Percentiles rank a stretch among this genome's conserved stretches.
Evolutionary conservation across 2,329 filamentous ascomycete genomes (phyloP).

Genomic region (Periconia digitata): DNA sequence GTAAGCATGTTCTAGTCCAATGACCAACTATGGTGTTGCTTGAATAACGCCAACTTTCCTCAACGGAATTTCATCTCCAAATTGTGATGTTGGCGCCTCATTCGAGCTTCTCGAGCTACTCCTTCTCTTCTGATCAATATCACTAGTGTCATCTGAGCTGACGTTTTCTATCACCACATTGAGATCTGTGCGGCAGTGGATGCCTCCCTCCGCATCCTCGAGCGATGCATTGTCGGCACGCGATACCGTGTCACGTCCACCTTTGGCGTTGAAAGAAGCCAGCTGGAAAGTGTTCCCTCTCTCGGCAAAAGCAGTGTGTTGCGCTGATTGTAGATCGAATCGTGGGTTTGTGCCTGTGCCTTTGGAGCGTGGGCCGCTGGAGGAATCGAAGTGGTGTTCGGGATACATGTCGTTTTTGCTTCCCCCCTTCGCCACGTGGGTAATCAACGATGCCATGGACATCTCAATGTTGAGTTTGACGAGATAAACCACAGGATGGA

Average conservation of each 20-base stretch:
- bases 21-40: too few species aligned
- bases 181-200: slow-evolving; percentile 28
- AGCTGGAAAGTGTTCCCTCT: slow-evolving; percentile 15
- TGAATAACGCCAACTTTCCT: too few species aligned
- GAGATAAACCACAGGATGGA: slow-evolving; percentile 47
- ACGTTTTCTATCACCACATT: slow-evolving; percentile 22
- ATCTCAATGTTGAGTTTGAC: slow-evolving; percentile 51
- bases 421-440: slow-evolving; percentile 36
- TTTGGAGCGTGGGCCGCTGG: slow-evolving; percentile 13
- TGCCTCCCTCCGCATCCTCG: slow-evolving; percentile 21
- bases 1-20: too few species aligned
- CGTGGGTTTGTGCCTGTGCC: slow-evolving; percentile 18
- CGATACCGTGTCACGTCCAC: slow-evolving; percentile 9
- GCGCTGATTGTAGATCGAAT: slow-evolving; percentile 2
- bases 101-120: slow-evolving; percentile 12
- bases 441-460: slow-evolving; percentile 48
- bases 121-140: neutral
- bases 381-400: slow-evolving; percentile 20
- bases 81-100: slow-evolving; percentile 20
- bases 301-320: neutral
- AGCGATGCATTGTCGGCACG: slow-evolving; percentile 19
- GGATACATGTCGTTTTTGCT: slow-evolving; percentile 30
- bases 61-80: slow-evolving; percentile 28
- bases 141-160: slow-evolving; percentile 5
- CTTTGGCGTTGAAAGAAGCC: slow-evolving; percentile 14